Evolutionary conservation across 768 basidiomycete genomes (phyloP), one percentile per base, ranked within the genome.

Genomic region (Phlebiopsis flavidoalba): DNA sequence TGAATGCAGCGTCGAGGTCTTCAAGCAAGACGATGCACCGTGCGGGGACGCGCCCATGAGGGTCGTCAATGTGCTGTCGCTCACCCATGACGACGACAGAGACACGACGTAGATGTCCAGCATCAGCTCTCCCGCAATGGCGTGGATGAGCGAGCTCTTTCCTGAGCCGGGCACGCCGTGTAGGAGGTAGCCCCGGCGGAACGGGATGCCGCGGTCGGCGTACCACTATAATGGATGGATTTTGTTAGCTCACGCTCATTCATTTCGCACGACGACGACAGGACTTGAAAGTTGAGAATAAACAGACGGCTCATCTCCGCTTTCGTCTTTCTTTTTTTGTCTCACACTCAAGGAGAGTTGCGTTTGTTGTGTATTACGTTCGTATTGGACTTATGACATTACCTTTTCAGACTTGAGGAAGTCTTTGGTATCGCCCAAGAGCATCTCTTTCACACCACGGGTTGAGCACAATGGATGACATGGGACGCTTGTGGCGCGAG

Each of bases 21-120:
- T 96, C 94, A 21, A 96, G 81, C 11, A 96, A 80, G 58, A 96
- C 84, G 48, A 96, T 90, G 70, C 89, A 92, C 17, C 87, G 84
- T 36, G 89, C 85, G 3, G 93, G 91, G 5, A 95, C 91, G 40
- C 88, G 84, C 31, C 89, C 87, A 96, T 92, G 40, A 95, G 82
- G 10, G 88, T 87, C 22, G 86, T 89, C 31, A 96, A 79, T 8
- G 91, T 93, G 63, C 86, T 86, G 70, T 96, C 94, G 61, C 88
- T 89, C 70, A 94, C 89, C 91, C 90, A 92, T 19, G 88, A 88
- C 22, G 88, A 87, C 26, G 88, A 91, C 54, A 95, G 77, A 19
- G 93, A 93, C 53, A 95, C 86, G 58, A 94, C 91, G 70, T 95
- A 95, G 67, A 97, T 92, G 77, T 95, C 91, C 49, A 97, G 86